Evolutionary conservation across 768 basidiomycete species (phyloP).

Genomic region (Mycena crocata): DNA sequence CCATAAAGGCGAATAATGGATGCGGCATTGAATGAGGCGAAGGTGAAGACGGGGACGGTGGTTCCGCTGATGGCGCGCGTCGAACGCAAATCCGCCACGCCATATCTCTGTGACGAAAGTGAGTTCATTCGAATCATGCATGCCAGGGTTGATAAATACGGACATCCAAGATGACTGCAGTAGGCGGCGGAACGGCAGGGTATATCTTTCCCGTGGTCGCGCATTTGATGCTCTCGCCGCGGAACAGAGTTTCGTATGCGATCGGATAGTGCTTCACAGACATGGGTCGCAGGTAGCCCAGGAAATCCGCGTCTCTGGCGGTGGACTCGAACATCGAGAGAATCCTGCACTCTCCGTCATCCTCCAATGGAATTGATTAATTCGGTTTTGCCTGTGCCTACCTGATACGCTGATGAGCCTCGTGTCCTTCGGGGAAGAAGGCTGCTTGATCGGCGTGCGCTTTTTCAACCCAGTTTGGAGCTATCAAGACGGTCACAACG

Average conservation of each 20-base stretch:
- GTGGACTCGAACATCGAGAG: background rate
- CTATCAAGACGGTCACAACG: background rate
- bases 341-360: background rate
- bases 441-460: background rate
- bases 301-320: background rate
- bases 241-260: background rate
- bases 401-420: background rate
- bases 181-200: background rate
- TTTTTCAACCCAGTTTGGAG: slow-evolving; percentile 10
- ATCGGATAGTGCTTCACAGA: background rate
- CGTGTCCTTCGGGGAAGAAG: background rate
- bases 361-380: no score
- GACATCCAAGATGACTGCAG: slow-evolving; percentile 10
- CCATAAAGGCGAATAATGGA: slow-evolving; percentile 31
- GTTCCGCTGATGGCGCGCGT: slow-evolving; percentile 32
- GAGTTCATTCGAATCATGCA: no score
- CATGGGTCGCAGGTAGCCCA: background rate
- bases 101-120: background rate
- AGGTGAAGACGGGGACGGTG: slow-evolving; percentile 31
- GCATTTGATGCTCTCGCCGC: slow-evolving; percentile 2
- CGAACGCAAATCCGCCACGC: background rate
- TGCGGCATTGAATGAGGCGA: slow-evolving; percentile 18
- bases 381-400: background rate
- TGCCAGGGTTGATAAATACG: background rate
- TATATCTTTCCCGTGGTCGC: slow-evolving; percentile 14